Conservation (phyloP, 768 basidiomycete genomes). For the Tubosaeta sp. region DNA sequence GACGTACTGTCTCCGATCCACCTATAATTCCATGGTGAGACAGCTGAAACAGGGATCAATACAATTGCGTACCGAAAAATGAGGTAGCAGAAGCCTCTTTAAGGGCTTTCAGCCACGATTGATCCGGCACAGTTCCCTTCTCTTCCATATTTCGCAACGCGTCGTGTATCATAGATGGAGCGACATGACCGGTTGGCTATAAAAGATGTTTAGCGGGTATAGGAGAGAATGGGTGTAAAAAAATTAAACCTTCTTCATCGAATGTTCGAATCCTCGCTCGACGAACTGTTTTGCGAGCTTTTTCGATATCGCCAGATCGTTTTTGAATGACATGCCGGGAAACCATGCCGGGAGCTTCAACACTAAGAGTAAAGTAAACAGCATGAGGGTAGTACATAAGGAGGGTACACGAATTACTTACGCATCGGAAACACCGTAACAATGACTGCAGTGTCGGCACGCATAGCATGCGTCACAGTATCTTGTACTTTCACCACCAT, state of each 20-base stretch:
- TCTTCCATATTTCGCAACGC: constrained; percentile 5
- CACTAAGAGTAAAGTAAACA: neutral
- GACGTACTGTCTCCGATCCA: constrained; percentile 8
- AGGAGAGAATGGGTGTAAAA: neutral
- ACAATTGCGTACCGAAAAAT: constrained; percentile 5
- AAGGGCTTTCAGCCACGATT: constrained; percentile 7
- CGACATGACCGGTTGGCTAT: neutral
- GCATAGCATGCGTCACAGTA: neutral
- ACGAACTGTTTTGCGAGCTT: neutral
- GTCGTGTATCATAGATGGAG: constrained; percentile 10
- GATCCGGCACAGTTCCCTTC: neutral
- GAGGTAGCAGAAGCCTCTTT: constrained; percentile 8
- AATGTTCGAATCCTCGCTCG: constrained; percentile 1
- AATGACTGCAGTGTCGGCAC: constrained; percentile 5
- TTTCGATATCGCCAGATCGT: neutral
- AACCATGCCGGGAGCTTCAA: constrained; percentile 14
- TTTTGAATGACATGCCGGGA: constrained; percentile 8
- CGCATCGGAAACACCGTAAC: constrained; percentile 1
- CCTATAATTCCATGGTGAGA: neutral
- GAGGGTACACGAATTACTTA: neutral
- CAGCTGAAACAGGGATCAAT: neutral
- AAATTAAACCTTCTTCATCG: constrained; percentile 4
- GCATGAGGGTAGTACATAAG: neutral
- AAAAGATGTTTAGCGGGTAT: neutral
- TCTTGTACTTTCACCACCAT: constrained; percentile 1